These are phyloP conservation scores for Vigna hirtella DNA, from an alignment of 306 rosid species.

Conservation along the genomic window DNA sequence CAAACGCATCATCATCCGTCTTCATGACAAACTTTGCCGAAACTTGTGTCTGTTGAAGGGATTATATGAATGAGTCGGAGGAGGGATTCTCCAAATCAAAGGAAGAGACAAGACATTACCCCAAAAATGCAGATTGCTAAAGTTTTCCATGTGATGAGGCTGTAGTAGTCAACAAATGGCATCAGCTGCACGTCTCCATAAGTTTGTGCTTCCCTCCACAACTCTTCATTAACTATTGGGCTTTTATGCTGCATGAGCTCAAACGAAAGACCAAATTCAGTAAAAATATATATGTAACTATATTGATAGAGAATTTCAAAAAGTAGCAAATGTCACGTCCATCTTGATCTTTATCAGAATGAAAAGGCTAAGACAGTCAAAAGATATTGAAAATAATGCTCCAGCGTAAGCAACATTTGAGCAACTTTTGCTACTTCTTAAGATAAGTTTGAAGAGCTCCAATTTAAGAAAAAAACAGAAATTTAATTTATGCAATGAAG, in stretches of 20 bases:
- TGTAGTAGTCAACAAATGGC: conserved; percentile 98
- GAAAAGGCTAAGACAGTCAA: conserved; percentile 22
- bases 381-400: conserved; percentile 24
- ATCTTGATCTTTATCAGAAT: conserved; percentile 33
- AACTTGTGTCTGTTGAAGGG: conserved; percentile 83
- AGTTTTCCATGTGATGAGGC: conserved; percentile 97
- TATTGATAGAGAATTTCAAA: conserved; percentile 22
- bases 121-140: conserved; percentile 95
- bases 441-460: conserved; percentile 18
- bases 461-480: conserved; percentile 27
- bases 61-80: conserved; percentile 47
- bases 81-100: conserved; percentile 35
- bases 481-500: conserved; percentile 9
- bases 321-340: conserved; percentile 3
- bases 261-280: conserved; percentile 47
- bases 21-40: conserved; percentile 95
- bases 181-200: conserved; percentile 93
- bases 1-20: conserved; percentile 98
- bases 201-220: conserved; percentile 93
- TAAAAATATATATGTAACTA: conserved; percentile 16
- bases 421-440: not conserved
- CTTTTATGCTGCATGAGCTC: conserved; percentile 85
- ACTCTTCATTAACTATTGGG: conserved; percentile 89
- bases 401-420: conserved; percentile 13
- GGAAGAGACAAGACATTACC: conserved; percentile 63